These are phyloP conservation scores for Cicer yamashitae DNA, from an alignment of 306 rosid genomes.

Conservation along the genomic window DNA sequence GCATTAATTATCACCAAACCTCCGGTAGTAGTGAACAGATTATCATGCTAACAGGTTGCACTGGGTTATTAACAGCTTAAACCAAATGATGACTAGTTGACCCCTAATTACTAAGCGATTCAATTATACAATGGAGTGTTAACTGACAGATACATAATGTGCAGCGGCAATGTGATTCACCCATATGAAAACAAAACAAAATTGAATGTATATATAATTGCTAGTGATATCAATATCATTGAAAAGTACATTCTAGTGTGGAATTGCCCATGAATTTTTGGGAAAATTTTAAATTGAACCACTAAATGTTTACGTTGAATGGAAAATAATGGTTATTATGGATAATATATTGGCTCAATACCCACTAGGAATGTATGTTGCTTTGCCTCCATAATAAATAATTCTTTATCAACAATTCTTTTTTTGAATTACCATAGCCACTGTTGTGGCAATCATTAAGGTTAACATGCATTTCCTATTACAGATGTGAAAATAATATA, in stretches of 20 bases:
- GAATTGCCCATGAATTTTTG: slow-evolving; percentile 11
- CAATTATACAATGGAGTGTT: too few species aligned
- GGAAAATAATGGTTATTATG: slow-evolving; percentile 26
- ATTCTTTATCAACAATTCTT: slow-evolving; percentile 15
- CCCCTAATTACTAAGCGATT: too few species aligned
- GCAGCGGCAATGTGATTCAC: neutral
- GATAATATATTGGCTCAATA: slow-evolving; percentile 23
- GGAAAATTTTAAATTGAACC: slow-evolving; percentile 21
- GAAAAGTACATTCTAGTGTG: slow-evolving; percentile 1
- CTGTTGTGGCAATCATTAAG: slow-evolving; percentile 5
- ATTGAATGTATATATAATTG: neutral
- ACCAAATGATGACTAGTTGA: too few species aligned
- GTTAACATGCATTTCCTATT: slow-evolving; percentile 22
- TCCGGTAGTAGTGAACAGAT: too few species aligned
- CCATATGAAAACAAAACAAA: neutral
- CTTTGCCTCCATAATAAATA: slow-evolving; percentile 20
- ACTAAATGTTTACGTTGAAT: slow-evolving; percentile 2
- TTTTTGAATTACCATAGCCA: neutral
- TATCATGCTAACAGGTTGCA: too few species aligned
- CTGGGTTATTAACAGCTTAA: too few species aligned
- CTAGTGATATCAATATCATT: neutral
- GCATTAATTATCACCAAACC: too few species aligned
- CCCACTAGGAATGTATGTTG: neutral
- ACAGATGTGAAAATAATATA: slow-evolving; percentile 14
- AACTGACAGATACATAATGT: neutral